phyloP scores from a whole-genome alignment of 2,329 filamentous ascomycete species.

The Phyllosticta ampelicida region DNA sequence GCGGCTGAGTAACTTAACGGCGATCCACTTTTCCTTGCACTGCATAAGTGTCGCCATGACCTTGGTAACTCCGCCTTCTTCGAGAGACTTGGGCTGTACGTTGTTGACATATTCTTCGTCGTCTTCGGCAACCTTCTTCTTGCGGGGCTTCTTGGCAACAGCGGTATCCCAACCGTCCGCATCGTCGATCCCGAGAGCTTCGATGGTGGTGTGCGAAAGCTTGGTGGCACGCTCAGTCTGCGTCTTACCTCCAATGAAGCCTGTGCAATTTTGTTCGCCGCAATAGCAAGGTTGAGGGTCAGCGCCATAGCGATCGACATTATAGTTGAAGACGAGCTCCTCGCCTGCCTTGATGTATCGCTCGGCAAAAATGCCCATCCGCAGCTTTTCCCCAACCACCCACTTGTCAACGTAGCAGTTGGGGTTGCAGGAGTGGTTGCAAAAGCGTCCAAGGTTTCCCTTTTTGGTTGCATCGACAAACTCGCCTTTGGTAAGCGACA shows the following conservation, averaged over 20 bases:
- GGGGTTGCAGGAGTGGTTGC: conserved; percentile 97
- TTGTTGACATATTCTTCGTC: conserved; percentile 95
- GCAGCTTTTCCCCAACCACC: conserved; percentile 93
- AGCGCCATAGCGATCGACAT: conserved; percentile 93
- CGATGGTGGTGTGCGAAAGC: conserved; percentile 76
- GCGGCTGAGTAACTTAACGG: conserved; percentile 81
- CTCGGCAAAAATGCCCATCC: conserved; percentile 96
- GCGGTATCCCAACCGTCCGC: conserved; percentile 84
- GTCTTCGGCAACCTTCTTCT: conserved; percentile 84
- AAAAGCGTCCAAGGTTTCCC: conserved; percentile 91
- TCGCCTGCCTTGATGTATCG: conserved; percentile 78
- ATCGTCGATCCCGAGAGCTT: conserved; percentile 91
- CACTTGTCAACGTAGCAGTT: conserved; percentile 99
- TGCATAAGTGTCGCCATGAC: conserved; percentile 96
- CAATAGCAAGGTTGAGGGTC: conserved; percentile 97
- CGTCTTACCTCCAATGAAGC: conserved; percentile 94
- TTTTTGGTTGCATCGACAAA: conserved; percentile 97
- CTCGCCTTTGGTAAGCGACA: conserved; percentile 93
- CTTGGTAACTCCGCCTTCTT: conserved; percentile 77
- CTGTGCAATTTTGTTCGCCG: conserved; percentile 85
- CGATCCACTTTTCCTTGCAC: conserved; percentile 99
- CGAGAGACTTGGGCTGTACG: conserved; percentile 65
- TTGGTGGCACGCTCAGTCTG: conserved; percentile 95
- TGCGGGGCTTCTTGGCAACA: conserved; percentile 79
- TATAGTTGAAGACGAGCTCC: conserved; percentile 98